Base-by-base conservation (phyloP, 2,329 filamentous ascomycete genomes). In the Parascedosporium putredinis region DNA sequence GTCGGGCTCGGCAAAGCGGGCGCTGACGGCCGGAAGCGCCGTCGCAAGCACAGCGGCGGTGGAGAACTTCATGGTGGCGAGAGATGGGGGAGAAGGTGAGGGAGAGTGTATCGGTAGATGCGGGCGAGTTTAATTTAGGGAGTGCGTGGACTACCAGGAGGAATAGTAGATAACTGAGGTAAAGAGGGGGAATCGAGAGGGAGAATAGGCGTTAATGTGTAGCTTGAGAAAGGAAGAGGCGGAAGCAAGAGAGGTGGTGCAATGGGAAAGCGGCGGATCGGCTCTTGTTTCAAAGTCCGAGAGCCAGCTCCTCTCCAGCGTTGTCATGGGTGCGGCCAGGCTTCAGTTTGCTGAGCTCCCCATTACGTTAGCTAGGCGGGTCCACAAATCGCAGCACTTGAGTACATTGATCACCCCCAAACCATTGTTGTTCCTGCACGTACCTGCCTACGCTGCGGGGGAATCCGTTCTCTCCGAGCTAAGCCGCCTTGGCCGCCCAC, bases 1-100 rank as follows among this genome's bases (percentile, higher is more conserved):
- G 55, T 65, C 63, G 27, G 67, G 57, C 59, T 80, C 74, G 58
- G 81, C 61, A 57, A 79, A 82, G 55, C 78, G 76, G 49, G 75
- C 78, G 55, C 68, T 71, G 51, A 71, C 68, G 47, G 69, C 71
- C 45, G 77, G 77, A 54, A 80, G 67, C 55, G 79, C 69, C 51
- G 78, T 64, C 47, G 76, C 72, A 50, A 82, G 60, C 12, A 79
- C 59, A 47, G 76, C 76, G 36, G 73, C 67, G 53, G 69, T 69
- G 7, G 72, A 64, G 55, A 77, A 64, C 64, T 74, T 80, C 77
- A 80, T 81, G 51, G 18, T 59, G 46, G 10, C 52, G 42, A 9
- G 42, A n/a, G 31, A 50, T 36, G n/a, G n/a, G n/a, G n/a, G n/a
- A n/a, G n/a, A n/a, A n/a, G n/a, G n/a, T n/a, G n/a, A n/a, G n/a